Percentiles rank a stretch among this genome's conserved stretches.
These are phyloP conservation scores for Verticillium dahliae DNA, from an alignment of 2,329 filamentous ascomycete genomes.

Conservation along the genomic window DNA sequence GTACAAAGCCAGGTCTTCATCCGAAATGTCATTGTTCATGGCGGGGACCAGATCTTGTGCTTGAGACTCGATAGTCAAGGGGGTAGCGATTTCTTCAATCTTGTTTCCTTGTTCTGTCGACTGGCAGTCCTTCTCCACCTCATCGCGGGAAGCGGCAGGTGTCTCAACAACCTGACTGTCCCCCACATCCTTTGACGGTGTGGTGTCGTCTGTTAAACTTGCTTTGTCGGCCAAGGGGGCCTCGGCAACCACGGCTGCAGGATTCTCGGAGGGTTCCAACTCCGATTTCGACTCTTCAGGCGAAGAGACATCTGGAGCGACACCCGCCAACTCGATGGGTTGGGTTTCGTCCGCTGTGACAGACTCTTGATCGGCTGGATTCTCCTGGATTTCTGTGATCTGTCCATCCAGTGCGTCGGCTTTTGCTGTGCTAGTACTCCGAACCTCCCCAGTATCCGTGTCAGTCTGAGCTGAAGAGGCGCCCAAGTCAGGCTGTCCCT, in stretches of 20 bases:
- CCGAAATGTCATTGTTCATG: neutral
- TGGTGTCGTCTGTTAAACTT: neutral
- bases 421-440: neutral
- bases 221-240: neutral
- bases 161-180: neutral
- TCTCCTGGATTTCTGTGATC: neutral
- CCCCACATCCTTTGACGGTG: neutral
- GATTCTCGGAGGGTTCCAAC: neutral
- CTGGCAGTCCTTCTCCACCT: neutral
- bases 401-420: neutral
- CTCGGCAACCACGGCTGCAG: neutral
- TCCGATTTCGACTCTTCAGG: neutral
- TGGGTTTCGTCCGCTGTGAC: neutral
- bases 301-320: neutral
- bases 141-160: neutral
- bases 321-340: neutral
- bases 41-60: too few relatives aligned
- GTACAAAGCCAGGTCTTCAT: neutral
- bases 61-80: neutral
- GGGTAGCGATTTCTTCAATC: neutral
- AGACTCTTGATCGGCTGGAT: neutral
- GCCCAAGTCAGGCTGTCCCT: neutral
- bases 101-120: neutral
- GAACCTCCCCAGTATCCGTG: neutral
- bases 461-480: neutral